phyloP scores from a whole-genome alignment of 2,329 filamentous ascomycete species.

The Decorospora gaudefroyi region DNA sequence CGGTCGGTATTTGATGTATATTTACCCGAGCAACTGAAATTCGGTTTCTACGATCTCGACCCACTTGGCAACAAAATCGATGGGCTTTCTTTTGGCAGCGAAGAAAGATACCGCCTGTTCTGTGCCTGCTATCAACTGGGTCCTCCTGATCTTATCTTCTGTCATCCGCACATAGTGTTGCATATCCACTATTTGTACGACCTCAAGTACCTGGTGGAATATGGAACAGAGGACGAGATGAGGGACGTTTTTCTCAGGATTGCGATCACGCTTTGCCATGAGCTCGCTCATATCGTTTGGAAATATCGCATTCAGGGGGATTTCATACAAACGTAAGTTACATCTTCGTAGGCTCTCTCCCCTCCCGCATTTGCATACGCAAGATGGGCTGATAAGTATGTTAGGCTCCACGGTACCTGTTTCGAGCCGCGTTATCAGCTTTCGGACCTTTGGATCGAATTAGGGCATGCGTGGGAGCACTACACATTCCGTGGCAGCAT shows the following conservation, averaged over 20 bases:
- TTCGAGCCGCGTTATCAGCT: slow-evolving; percentile 1
- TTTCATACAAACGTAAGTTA: slow-evolving; percentile 1
- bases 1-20: not conserved
- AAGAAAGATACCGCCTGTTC: not conserved
- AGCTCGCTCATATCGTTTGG: slow-evolving; percentile 11
- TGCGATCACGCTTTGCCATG: slow-evolving; percentile 10
- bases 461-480: slow-evolving; percentile 11
- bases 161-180: slow-evolving; percentile 2
- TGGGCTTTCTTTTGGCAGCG: not conserved
- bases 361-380: too few species aligned
- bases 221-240: not conserved
- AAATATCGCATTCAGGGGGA: not conserved
- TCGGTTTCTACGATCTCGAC: slow-evolving; percentile 1
- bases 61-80: not conserved
- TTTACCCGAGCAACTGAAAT: not conserved
- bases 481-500: slow-evolving; percentile 11
- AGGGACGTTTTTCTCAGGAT: slow-evolving; percentile 2
- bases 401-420: not conserved
- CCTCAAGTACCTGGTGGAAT: not conserved
- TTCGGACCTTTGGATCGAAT: not conserved
- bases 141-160: not conserved
- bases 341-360: too few species aligned
- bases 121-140: not conserved
- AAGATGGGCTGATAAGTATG: not conserved
- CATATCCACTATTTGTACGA: slow-evolving; percentile 5